Percentiles rank a stretch among this genome's conserved stretches.
Conservation (phyloP, 257 asterid species). For the Solanum infundibuliforme region DNA sequence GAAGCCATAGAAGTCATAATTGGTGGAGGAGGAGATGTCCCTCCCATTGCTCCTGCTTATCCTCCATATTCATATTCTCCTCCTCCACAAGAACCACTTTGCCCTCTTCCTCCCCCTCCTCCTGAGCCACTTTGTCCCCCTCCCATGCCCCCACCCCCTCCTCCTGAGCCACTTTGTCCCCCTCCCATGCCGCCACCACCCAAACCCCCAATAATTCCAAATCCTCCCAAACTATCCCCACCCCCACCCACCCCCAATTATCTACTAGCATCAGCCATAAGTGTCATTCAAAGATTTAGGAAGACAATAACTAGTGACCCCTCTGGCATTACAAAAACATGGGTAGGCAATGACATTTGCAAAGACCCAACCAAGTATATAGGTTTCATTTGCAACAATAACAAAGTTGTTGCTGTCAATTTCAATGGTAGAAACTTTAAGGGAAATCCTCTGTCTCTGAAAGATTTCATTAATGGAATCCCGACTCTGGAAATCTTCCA, state of each 20-base stretch:
- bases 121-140: background rate
- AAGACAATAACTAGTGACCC: conserved; percentile 17
- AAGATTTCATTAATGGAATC: conserved; percentile 13
- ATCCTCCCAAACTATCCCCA: background rate
- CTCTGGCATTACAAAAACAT: conserved; percentile 1
- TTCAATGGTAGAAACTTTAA: conserved; percentile 22
- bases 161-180: background rate
- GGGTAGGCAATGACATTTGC: conserved; percentile 40
- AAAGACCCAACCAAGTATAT: conserved; percentile 18
- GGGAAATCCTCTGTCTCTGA: background rate
- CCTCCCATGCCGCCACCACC: background rate
- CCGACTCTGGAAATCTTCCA: conserved; percentile 36
- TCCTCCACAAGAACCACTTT: background rate
- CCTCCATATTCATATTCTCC: background rate
- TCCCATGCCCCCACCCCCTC: background rate
- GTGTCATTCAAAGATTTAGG: conserved; percentile 20
- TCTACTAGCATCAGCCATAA: background rate
- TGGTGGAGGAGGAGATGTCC: background rate
- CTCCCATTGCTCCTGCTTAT: conserved; percentile 8
- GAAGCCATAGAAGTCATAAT: conserved; percentile 14
- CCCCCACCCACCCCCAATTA: background rate
- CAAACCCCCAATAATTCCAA: background rate
- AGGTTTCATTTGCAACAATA: conserved; percentile 47
- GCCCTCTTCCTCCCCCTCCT: background rate
- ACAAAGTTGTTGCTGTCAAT: conserved; percentile 25